phyloP scores from a whole-genome alignment of 495 filamentous ascomycete species.

The Penicillium lividum region DNA sequence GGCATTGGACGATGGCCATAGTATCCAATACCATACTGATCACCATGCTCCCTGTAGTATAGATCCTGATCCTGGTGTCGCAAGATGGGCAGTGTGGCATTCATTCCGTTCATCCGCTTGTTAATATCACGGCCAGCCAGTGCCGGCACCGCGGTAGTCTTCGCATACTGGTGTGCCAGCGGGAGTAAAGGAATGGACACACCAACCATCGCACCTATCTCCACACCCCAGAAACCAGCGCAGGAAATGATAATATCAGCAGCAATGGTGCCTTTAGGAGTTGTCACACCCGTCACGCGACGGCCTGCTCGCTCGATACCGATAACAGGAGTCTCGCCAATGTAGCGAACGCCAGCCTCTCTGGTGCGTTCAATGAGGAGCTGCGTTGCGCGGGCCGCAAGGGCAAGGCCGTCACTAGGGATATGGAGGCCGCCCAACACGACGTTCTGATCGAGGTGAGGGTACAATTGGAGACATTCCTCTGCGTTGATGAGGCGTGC shows the following conservation, averaged over 20 bases:
- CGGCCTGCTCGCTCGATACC: conserved; percentile 36
- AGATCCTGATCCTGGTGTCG: conserved; percentile 55
- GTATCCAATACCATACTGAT: conserved; percentile 53
- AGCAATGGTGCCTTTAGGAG: conserved; percentile 36
- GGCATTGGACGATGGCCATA: conserved; percentile 56
- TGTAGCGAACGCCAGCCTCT: conserved; percentile 48
- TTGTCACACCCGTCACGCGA: conserved; percentile 47
- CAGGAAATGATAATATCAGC: conserved; percentile 54
- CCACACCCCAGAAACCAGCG: conserved; percentile 57
- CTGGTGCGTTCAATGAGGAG: conserved; percentile 49
- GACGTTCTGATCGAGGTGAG: conserved; percentile 43
- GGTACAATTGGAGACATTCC: conserved; percentile 45
- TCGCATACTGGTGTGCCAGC: conserved; percentile 54
- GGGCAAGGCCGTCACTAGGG: conserved; percentile 51
- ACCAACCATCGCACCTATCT: conserved; percentile 52
- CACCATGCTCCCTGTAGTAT: conserved; percentile 55
- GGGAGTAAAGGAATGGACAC: conserved; percentile 50
- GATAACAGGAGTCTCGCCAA: conserved; percentile 46
- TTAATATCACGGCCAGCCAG: conserved; percentile 35
- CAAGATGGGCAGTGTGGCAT: conserved; percentile 48
- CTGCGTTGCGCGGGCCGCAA: conserved; percentile 51
- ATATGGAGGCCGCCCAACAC: conserved; percentile 52
- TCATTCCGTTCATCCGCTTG: conserved; percentile 33
- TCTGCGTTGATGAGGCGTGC: conserved; percentile 41
- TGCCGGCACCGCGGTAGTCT: conserved; percentile 42